Percentiles rank a stretch among this genome's conserved stretches.
These are phyloP conservation scores for Cyberlindnera amylophila DNA, from an alignment of 805 yeast genomes.

Conservation along the genomic window DNA sequence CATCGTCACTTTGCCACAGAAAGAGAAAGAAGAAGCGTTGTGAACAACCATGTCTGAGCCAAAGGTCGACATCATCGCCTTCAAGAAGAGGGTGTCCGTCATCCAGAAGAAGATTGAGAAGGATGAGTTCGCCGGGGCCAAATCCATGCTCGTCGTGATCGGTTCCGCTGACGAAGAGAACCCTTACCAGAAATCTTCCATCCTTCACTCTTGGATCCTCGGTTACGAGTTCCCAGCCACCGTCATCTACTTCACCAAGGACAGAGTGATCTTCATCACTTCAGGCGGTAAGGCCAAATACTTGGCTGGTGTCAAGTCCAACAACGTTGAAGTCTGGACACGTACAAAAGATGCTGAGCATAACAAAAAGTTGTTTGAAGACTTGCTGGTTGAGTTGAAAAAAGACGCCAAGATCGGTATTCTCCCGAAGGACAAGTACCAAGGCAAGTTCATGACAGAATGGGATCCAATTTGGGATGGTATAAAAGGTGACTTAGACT, in stretches of 20 bases:
- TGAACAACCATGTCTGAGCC: conserved; percentile 49
- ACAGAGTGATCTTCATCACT: conserved; percentile 63
- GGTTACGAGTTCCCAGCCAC: conserved; percentile 98
- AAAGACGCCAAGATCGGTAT: conserved; percentile 53
- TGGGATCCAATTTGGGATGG: conserved; percentile 52
- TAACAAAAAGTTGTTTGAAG: conserved; percentile 60
- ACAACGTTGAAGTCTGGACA: conserved; percentile 55
- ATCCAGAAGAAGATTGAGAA: conserved; percentile 32
- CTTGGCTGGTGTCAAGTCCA: conserved; percentile 52
- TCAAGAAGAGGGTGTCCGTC: conserved; percentile 49
- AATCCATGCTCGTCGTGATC: conserved; percentile 60
- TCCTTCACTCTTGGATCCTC: conserved; percentile 84
- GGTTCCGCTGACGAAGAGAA: conserved; percentile 87
- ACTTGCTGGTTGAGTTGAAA: conserved; percentile 46
- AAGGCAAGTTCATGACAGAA: conserved; percentile 81
- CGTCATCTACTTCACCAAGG: conserved; percentile 58
- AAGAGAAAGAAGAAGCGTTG: not conserved
- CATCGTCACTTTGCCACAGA: too few relatives aligned
- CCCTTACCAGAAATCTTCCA: conserved; percentile 84
- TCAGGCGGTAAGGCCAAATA: conserved; percentile 83
- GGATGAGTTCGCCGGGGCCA: conserved; percentile 37
- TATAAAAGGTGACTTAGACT: conserved; percentile 36
- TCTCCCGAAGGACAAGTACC: conserved; percentile 71
- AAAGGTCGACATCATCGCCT: conserved; percentile 46
- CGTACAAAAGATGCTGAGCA: conserved; percentile 81